Evolutionary conservation across 495 filamentous ascomycete genomes (phyloP), one percentile per base, ranked within the genome.

Genomic region (Aspergillus affinis): DNA sequence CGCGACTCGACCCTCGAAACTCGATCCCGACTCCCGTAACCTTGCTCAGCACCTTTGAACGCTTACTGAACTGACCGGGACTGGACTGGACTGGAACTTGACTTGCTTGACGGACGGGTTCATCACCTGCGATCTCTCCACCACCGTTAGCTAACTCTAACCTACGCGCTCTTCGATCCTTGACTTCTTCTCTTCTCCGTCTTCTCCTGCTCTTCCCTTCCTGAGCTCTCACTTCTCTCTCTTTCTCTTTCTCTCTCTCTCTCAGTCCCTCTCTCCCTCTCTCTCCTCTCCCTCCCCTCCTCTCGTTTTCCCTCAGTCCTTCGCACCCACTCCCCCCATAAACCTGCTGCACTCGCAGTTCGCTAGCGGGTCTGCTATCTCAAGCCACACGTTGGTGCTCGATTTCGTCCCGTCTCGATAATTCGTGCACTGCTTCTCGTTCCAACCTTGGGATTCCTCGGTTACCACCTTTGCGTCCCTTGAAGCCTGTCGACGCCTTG

Each of bases 331-430:
- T 20, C 21, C 45, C 54, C 50, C 53, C 50, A 48, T 19, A 44
- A 46, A 26, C 51, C 46, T 48, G 55, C 23, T 52, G 45, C 52
- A 54, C 47, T 54, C 61, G 60, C 60, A 63, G 60, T 61, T 67
- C 61, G 61, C 65, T 67, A 63, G 65, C 62, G 65, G 65, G 65
- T 65, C 62, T 62, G 54, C 48, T 60, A 64, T 64, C 67, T 65
- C 32, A 65, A 65, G 61, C 65, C 65, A 68, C 68, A 68, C 59
- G 60, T 67, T 70, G 65, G 61, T 67, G 63, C 36, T 61, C 63
- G 61, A 66, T 66, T 67, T 67, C 57, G 47, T 59, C 51, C 62
- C 61, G 58, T 60, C 49, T 56, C 63, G 62, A 61, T 48, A 49
- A 47, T 49, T 61, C 45, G 45, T 57, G 26, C 17, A 32, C 47